Evolutionary conservation across 257 asterid species (phyloP).

Genomic region (Capsicum baccatum): DNA sequence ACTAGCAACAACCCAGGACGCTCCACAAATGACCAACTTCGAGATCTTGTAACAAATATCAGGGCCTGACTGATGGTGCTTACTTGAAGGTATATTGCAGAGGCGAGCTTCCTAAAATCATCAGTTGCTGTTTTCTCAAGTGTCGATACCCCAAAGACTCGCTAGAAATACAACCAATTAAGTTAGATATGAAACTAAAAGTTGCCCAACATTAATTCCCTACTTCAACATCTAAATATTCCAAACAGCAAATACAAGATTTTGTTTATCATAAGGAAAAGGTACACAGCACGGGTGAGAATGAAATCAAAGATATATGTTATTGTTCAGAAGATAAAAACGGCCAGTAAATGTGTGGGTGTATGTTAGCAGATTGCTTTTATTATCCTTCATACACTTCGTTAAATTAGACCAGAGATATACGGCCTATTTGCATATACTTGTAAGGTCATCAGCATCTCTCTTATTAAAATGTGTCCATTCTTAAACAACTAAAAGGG

Average conservation of each 20-base stretch:
- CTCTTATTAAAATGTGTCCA: neutral
- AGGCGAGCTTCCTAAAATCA: constrained; percentile 93
- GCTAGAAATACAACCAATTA: constrained; percentile 46
- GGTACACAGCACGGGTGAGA: neutral
- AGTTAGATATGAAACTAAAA: constrained; percentile 8
- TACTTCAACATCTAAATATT: constrained; percentile 22
- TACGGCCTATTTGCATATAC: neutral
- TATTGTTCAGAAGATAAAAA: neutral
- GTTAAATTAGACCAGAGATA: neutral
- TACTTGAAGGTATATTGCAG: constrained; percentile 96
- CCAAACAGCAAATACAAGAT: neutral
- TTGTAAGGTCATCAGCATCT: neutral
- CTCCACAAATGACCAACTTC: constrained; percentile 91
- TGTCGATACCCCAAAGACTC: constrained; percentile 78
- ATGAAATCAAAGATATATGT: neutral
- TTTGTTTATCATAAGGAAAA: neutral
- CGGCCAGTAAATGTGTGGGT: constrained; percentile 9
- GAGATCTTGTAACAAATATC: constrained; percentile 91
- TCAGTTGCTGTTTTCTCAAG: constrained; percentile 92
- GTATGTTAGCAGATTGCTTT: neutral
- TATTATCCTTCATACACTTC: neutral
- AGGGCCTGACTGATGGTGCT: constrained; percentile 97
- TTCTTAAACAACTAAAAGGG: constrained; percentile 5
- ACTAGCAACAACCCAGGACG: constrained; percentile 92
- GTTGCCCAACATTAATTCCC: neutral